These are phyloP conservation scores for Acorus calamus DNA, from an alignment of 106 monocot species.

Conservation along the genomic window DNA sequence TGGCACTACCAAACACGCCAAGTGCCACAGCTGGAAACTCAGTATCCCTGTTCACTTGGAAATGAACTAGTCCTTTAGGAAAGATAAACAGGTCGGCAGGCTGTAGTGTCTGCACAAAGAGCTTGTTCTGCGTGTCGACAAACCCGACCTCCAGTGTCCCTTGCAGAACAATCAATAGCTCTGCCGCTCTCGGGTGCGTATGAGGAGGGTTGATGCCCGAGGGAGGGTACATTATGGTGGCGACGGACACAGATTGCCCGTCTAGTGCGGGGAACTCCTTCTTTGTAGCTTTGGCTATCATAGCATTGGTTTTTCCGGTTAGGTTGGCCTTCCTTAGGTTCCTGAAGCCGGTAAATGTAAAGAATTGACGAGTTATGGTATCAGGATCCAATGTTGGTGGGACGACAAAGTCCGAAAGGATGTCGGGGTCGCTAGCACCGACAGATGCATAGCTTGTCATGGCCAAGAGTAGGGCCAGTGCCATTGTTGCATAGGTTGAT, in stretches of 20 bases:
- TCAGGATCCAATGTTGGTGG: not conserved
- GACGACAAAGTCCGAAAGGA: not conserved
- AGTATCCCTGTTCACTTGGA: not conserved
- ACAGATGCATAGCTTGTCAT: not conserved
- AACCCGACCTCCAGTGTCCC: conserved; percentile 5
- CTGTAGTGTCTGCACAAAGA: conserved; percentile 4
- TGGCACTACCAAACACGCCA: not conserved
- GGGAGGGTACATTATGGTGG: not conserved
- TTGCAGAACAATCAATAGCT: not conserved
- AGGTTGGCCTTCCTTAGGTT: not conserved
- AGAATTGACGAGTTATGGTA: not conserved
- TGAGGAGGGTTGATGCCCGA: conserved; percentile 1
- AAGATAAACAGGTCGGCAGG: not conserved
- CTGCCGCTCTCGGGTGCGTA: too few species aligned
- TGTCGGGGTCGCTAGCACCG: not conserved
- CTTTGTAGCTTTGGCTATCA: not conserved
- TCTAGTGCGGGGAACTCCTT: not conserved
- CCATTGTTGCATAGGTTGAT: too few species aligned
- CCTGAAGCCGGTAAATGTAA: not conserved
- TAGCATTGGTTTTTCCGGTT: too few species aligned
- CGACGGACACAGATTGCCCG: not conserved
- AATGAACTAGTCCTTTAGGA: conserved; percentile 2
- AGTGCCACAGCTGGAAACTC: not conserved
- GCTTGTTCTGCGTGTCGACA: conserved; percentile 1
- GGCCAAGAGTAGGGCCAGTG: not conserved